A percentile compares a stretch with the other conserved stretches of the same genome.
Conservation (phyloP, 305 asterid species). For the Rubia balearica region DNA sequence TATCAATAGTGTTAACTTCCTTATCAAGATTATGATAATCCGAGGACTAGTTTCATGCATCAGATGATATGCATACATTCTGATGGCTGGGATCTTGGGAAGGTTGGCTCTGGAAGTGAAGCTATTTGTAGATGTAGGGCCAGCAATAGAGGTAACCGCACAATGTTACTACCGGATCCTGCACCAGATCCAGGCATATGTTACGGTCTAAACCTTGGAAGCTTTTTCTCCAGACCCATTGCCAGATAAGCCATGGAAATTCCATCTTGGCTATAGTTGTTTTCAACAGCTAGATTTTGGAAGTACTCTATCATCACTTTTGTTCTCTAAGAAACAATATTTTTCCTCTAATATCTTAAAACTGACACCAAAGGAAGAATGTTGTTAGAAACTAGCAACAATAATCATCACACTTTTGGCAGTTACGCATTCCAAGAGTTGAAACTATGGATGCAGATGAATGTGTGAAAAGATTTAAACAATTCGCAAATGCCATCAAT, state of each 20-base stretch:
- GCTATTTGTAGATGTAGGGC: constrained; percentile 88
- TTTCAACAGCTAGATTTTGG: constrained; percentile 22
- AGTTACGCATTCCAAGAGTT: background rate
- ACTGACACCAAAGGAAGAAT: background rate
- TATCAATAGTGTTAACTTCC: no score
- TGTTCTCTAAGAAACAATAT: background rate
- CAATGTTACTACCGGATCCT: constrained; percentile 75
- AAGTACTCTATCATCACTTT: constrained; percentile 31
- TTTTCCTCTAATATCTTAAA: constrained; percentile 5
- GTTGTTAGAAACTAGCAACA: background rate
- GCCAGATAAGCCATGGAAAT: constrained; percentile 19
- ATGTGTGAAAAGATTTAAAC: background rate
- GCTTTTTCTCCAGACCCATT: constrained; percentile 27
- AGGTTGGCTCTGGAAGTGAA: constrained; percentile 29
- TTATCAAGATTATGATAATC: no score
- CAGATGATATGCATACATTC: no score
- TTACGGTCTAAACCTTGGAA: constrained; percentile 59
- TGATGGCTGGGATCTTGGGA: no score
- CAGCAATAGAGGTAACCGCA: constrained; percentile 93
- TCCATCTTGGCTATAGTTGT: constrained; percentile 11
- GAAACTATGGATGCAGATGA: background rate
- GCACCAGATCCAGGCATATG: constrained; percentile 59
- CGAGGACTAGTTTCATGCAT: no score
- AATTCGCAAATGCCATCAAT: background rate
- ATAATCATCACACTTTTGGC: background rate